phyloP scores from a whole-genome alignment of 208 protist species.

The Trypanosoma vivax region DNA sequence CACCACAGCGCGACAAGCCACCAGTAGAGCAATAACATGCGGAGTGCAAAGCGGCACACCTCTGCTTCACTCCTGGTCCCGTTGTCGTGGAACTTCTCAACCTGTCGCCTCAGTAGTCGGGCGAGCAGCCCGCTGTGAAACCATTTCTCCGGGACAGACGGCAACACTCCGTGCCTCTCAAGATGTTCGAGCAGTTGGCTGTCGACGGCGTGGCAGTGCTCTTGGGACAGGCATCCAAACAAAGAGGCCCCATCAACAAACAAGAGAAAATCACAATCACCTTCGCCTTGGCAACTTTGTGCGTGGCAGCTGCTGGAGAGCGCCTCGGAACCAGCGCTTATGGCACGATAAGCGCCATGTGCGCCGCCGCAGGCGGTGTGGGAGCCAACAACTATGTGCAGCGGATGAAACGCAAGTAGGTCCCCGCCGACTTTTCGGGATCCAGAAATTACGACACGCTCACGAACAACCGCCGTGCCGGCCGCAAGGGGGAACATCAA shows the following conservation, averaged over 20 bases:
- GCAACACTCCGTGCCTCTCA: slow-evolving; percentile 7
- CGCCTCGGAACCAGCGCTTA: not conserved
- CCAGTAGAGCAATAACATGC: slow-evolving; percentile 20
- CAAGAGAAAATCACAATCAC: not conserved
- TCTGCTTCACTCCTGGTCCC: not conserved
- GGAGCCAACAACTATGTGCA: slow-evolving; percentile 14
- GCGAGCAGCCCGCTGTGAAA: slow-evolving; percentile 11
- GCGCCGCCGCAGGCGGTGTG: not conserved
- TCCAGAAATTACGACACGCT: slow-evolving; percentile 14
- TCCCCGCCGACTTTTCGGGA: not conserved
- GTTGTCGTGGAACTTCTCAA: not conserved
- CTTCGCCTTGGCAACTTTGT: too few relatives aligned
- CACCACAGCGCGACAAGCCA: slow-evolving; percentile 16
- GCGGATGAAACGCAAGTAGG: slow-evolving; percentile 17
- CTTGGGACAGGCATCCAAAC: not conserved
- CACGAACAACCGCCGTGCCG: not conserved
- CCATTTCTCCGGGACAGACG: slow-evolving; percentile 11
- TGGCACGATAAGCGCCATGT: not conserved
- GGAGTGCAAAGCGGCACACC: slow-evolving; percentile 3
- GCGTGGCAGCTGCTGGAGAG: not conserved
- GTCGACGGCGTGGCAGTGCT: not conserved
- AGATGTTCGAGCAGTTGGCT: not conserved
- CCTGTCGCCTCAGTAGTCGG: not conserved
- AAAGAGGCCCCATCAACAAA: not conserved
- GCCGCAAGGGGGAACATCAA: slow-evolving; percentile 9